A percentile compares a stretch with the other conserved stretches of the same genome.
Evolutionary conservation across 441 rosid species (phyloP).

Genomic region (Erodium texanum): DNA sequence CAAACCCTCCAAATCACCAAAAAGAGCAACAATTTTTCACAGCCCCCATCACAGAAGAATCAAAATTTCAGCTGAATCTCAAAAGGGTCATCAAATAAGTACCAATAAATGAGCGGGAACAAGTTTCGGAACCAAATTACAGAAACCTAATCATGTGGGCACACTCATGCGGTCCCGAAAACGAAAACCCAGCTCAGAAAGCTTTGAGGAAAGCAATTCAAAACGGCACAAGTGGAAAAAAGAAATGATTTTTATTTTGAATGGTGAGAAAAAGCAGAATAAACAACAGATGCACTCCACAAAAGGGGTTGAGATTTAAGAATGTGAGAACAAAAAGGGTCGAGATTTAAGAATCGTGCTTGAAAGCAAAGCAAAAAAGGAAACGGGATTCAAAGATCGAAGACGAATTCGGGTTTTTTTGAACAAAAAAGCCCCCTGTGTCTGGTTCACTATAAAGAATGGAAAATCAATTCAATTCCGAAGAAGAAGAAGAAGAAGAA

Average conservation of each 20-base stretch:
- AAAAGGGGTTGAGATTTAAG: not conserved
- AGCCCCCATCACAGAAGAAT: not conserved
- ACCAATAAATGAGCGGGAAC: not conserved
- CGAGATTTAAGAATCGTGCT: constrained; percentile 14
- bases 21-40: constrained; percentile 5
- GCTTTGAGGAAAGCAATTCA: not conserved
- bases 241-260: not conserved
- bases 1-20: not conserved
- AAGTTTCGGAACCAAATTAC: not conserved
- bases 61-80: not conserved
- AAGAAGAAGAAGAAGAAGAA: not conserved
- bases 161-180: too few relatives aligned
- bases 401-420: constrained; percentile 27
- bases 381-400: constrained; percentile 1
- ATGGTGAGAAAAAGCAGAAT: not conserved
- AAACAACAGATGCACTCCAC: constrained; percentile 1
- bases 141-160: not conserved
- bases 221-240: not conserved
- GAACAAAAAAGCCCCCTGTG: not conserved
- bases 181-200: not conserved
- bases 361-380: not conserved
- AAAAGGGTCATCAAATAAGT: constrained; percentile 7
- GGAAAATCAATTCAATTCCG: too few relatives aligned
- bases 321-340: constrained; percentile 1
- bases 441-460: too few relatives aligned